Evolutionary conservation across 2,329 filamentous ascomycete genomes (phyloP).

Genomic region (Colletotrichum sp.): DNA sequence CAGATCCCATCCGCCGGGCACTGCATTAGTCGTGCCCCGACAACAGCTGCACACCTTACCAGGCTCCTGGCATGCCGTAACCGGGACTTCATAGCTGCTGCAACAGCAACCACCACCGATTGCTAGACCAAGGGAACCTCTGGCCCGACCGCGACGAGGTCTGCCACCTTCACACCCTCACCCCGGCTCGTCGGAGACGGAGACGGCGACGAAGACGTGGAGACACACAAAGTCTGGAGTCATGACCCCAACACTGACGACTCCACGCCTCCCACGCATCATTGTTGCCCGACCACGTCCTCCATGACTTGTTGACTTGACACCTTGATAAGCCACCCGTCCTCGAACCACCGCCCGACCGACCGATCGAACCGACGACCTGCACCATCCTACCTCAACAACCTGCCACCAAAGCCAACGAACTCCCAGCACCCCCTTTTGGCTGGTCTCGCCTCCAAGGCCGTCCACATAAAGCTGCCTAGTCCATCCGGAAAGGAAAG

Average conservation of each 20-base stretch:
- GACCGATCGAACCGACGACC: background rate
- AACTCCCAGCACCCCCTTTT: background rate
- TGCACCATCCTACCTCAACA: background rate
- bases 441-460: background rate
- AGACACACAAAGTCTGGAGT: slow-evolving; percentile 3
- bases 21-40: background rate
- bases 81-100: background rate
- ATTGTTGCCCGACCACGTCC: background rate
- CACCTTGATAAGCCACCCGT: background rate
- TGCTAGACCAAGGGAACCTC: background rate
- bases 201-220: background rate
- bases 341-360: background rate
- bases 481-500: background rate
- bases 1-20: background rate
- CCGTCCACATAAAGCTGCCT: background rate
- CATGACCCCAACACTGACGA: slow-evolving; percentile 14
- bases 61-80: slow-evolving; percentile 5
- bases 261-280: background rate
- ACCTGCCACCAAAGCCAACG: background rate
- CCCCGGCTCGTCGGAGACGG: background rate
- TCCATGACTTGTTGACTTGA: background rate
- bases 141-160: background rate
- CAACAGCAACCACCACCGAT: background rate
- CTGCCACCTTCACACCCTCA: background rate
- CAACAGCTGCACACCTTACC: background rate